phyloP scores from a whole-genome alignment of 352 stramenopile species.

The Pythium dissimile region DNA sequence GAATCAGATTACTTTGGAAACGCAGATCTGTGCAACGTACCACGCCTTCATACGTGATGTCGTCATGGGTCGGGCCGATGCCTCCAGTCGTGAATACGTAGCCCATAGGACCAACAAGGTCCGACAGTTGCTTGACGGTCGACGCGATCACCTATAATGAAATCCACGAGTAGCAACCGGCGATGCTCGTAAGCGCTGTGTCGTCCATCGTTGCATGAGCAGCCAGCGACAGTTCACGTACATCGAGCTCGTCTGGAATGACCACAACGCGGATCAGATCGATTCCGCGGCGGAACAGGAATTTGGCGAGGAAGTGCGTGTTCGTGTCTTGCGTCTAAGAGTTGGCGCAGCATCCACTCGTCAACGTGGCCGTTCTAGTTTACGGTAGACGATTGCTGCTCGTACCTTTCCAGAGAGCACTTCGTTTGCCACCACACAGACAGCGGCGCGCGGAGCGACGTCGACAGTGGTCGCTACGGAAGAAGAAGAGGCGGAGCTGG shows the following conservation, averaged over 20 bases:
- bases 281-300: conserved; percentile 65
- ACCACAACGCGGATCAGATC: conserved; percentile 75
- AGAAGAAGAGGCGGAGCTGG: background rate
- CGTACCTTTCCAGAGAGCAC: conserved; percentile 81
- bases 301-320: conserved; percentile 60
- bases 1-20: background rate
- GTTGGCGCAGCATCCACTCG: background rate
- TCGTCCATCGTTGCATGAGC: background rate
- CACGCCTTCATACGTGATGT: conserved; percentile 88
- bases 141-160: conserved; percentile 49
- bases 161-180: background rate
- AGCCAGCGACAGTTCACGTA: conserved; percentile 5
- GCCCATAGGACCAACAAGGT: conserved; percentile 63
- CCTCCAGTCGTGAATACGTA: conserved; percentile 85
- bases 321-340: conserved; percentile 82
- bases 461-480: background rate
- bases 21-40: conserved; percentile 20
- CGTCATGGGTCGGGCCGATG: conserved; percentile 83
- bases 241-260: conserved; percentile 77
- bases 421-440: conserved; percentile 85
- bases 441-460: conserved; percentile 42
- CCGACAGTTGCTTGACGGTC: conserved; percentile 71
- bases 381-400: too few relatives aligned
- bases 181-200: too few relatives aligned
- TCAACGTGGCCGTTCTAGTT: too few relatives aligned